Evolutionary conservation across 2,329 filamentous ascomycete species (phyloP).

Genomic region (Penicillium polonicum): DNA sequence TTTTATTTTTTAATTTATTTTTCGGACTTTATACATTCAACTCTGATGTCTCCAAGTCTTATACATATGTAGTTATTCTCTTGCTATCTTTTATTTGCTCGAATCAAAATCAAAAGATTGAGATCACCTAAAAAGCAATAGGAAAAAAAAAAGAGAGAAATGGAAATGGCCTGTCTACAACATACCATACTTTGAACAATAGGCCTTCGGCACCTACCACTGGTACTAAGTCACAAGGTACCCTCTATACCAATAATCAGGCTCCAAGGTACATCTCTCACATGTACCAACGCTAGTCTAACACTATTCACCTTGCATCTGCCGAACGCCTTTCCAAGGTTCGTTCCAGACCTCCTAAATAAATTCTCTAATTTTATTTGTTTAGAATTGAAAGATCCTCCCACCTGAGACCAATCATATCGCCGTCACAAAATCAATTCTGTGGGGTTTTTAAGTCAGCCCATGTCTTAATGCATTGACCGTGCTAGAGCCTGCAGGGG

Average conservation of each 20-base stretch:
- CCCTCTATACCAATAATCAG: neutral
- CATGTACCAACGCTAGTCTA: neutral
- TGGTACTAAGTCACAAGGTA: constrained; percentile 1
- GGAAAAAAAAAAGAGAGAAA: neutral
- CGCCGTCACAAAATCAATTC: constrained; percentile 4
- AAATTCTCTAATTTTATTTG: constrained; percentile 12
- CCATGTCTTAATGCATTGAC: constrained; percentile 26
- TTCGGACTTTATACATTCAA: neutral
- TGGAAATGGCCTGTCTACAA: neutral
- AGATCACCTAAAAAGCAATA: neutral
- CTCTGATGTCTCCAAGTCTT: neutral
- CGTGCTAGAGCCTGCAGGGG: constrained; percentile 20
- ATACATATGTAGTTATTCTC: neutral
- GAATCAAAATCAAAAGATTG: neutral
- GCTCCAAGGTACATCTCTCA: neutral
- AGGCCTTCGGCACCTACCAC: neutral
- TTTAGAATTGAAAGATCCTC: constrained; percentile 7
- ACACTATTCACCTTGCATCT: constrained; percentile 19
- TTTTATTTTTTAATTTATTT: neutral
- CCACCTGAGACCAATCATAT: constrained; percentile 19
- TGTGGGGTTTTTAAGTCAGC: constrained; percentile 14
- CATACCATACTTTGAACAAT: neutral
- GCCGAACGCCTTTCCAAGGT: constrained; percentile 16
- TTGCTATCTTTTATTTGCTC: neutral
- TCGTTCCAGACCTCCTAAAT: constrained; percentile 19